Percentiles rank a stretch among this genome's conserved stretches.
phyloP scores from a whole-genome alignment of 768 basidiomycete species.

The Suillus lakei region DNA sequence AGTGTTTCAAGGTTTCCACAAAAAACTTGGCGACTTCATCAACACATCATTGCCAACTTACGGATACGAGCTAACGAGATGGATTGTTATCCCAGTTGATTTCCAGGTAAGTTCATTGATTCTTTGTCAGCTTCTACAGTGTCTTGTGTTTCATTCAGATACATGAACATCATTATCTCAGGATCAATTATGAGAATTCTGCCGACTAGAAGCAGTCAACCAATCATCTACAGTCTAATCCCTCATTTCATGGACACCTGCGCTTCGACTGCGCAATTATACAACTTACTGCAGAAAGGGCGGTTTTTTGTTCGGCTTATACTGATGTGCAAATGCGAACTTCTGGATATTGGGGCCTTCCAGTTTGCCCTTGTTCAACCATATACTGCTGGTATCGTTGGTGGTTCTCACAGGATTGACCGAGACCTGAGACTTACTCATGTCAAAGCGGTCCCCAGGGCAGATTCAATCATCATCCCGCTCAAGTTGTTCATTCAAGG shows the following conservation, averaged over 20 bases:
- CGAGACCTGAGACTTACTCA: constrained; percentile 20
- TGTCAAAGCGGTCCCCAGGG: constrained; percentile 13
- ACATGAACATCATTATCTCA: constrained; percentile 27
- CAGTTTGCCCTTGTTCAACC: constrained; percentile 28
- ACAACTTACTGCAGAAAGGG: background rate
- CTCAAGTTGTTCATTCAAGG: constrained; percentile 13
- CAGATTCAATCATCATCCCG: constrained; percentile 26
- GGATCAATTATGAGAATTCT: constrained; percentile 30
- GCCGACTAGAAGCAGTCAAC: constrained; percentile 32
- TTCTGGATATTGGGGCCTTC: constrained; percentile 13
- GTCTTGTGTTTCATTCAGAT: constrained; percentile 18
- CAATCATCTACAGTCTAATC: constrained; percentile 37
- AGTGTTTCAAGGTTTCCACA: background rate
- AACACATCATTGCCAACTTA: background rate
- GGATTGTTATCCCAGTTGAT: background rate
- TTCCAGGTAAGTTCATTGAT: background rate
- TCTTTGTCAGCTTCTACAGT: background rate
- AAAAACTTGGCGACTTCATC: background rate
- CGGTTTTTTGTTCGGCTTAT: constrained; percentile 23
- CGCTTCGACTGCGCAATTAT: constrained; percentile 35
- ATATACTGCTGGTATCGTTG: constrained; percentile 10
- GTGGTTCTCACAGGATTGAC: constrained; percentile 20
- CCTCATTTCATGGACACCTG: constrained; percentile 28
- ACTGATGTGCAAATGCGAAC: constrained; percentile 25
- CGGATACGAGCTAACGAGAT: background rate